phyloP scores from a whole-genome alignment of 441 rosid species.

The Populus tomentosa region DNA sequence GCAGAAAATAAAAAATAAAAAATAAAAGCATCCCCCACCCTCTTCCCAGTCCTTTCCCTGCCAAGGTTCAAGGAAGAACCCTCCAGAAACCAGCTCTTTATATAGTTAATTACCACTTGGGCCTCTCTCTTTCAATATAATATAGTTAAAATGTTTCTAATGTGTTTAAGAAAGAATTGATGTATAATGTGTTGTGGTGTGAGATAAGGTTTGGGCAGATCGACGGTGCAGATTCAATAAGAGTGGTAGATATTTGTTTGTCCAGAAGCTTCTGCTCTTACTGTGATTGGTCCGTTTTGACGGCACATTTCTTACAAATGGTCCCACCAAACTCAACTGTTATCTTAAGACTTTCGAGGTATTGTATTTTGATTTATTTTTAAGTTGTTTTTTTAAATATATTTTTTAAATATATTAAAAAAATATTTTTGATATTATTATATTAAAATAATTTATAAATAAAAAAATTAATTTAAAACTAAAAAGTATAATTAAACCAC shows the following conservation, averaged over 20 bases:
- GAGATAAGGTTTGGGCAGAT: constrained; percentile 8
- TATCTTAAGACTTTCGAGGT: no score
- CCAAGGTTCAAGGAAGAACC: not conserved
- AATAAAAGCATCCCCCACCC: not conserved
- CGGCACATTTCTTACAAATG: not conserved
- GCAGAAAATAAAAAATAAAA: no score
- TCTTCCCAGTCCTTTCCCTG: not conserved
- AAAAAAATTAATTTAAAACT: no score
- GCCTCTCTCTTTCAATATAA: not conserved
- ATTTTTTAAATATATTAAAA: no score
- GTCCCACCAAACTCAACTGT: not conserved
- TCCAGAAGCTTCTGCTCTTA: constrained; percentile 16
- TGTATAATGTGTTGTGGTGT: not conserved
- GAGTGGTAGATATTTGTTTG: not conserved
- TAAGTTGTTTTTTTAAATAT: no score
- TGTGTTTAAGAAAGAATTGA: not conserved
- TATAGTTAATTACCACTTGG: constrained; percentile 2
- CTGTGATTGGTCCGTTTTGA: not conserved
- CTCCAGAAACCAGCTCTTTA: constrained; percentile 12
- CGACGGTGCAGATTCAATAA: constrained; percentile 10
- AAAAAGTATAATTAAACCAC: no score
- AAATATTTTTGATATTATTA: no score
- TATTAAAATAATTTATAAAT: no score
- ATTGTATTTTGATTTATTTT: no score
- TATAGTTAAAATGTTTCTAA: not conserved